phyloP scores from a whole-genome alignment of 306 rosid species.

The Cotoneaster glaucophyllus region DNA sequence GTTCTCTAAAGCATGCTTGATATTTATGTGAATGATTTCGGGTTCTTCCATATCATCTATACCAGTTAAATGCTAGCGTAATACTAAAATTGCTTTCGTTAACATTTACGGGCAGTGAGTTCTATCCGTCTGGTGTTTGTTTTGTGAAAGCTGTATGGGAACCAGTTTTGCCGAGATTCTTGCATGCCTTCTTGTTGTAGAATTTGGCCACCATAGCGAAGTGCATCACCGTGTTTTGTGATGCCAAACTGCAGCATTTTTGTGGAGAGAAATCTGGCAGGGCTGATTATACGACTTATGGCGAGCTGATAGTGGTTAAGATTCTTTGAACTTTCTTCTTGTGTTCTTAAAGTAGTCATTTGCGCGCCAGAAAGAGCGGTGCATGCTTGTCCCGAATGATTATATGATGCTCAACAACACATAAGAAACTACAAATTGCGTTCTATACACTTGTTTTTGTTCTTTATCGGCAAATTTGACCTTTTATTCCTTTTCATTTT shows the following conservation, averaged over 20 bases:
- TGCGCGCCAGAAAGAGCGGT: not conserved
- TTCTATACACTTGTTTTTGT: not conserved
- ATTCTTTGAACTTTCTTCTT: not conserved
- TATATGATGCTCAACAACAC: not conserved
- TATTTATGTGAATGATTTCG: not conserved
- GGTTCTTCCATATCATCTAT: not conserved
- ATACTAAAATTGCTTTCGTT: not conserved
- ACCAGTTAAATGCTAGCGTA: conserved; percentile 9
- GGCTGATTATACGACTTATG: not conserved
- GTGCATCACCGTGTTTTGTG: not conserved
- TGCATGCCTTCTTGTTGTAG: not conserved
- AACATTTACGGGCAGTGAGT: not conserved
- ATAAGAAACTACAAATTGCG: not conserved
- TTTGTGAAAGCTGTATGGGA: not conserved
- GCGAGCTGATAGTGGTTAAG: not conserved
- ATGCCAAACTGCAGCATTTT: not conserved
- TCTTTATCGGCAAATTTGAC: not conserved
- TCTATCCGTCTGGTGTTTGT: not conserved
- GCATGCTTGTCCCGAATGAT: not conserved
- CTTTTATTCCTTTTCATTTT: not conserved
- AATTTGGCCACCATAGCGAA: not conserved
- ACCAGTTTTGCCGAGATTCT: not conserved
- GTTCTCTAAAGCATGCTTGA: not conserved
- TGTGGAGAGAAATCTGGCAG: not conserved
- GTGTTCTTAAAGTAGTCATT: not conserved